Evolutionary conservation across 495 filamentous ascomycete genomes (phyloP).

Genomic region (Penicillium coprophilum): DNA sequence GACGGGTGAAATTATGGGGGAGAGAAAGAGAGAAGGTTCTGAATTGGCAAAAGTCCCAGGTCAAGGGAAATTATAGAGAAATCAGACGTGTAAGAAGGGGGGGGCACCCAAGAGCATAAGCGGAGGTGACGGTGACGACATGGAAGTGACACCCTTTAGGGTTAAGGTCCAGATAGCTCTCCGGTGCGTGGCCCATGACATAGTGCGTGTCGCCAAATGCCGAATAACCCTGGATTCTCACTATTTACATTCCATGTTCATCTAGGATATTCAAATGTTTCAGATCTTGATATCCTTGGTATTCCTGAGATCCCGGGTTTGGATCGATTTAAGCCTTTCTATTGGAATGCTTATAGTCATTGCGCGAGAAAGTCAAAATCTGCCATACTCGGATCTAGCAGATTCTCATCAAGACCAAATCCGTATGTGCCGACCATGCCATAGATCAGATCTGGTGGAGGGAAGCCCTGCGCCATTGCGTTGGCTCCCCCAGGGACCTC

Average conservation of each 20-base stretch:
- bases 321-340: neutral
- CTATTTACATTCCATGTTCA: constrained; percentile 18
- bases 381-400: constrained; percentile 49
- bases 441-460: constrained; percentile 50
- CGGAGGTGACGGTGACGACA: constrained; percentile 31
- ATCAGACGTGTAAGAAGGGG: constrained; percentile 17
- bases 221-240: neutral
- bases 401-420: constrained; percentile 48
- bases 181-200: constrained; percentile 17
- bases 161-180: constrained; percentile 21
- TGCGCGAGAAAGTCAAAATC: constrained; percentile 48
- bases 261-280: neutral
- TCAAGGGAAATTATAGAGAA: constrained; percentile 7
- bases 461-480: constrained; percentile 49
- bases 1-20: constrained; percentile 4
- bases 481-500: constrained; percentile 47
- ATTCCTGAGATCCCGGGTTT: neutral
- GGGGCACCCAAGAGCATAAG: constrained; percentile 26
- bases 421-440: constrained; percentile 52
- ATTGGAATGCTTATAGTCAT: neutral
- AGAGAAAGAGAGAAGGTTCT: constrained; percentile 8
- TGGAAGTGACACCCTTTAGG: constrained; percentile 14
- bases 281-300: neutral
- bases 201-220: constrained; percentile 20
- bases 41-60: neutral